Base-by-base conservation (phyloP, 1,284 basidiomycete genomes). In the Hymenochaete sp. region DNA sequence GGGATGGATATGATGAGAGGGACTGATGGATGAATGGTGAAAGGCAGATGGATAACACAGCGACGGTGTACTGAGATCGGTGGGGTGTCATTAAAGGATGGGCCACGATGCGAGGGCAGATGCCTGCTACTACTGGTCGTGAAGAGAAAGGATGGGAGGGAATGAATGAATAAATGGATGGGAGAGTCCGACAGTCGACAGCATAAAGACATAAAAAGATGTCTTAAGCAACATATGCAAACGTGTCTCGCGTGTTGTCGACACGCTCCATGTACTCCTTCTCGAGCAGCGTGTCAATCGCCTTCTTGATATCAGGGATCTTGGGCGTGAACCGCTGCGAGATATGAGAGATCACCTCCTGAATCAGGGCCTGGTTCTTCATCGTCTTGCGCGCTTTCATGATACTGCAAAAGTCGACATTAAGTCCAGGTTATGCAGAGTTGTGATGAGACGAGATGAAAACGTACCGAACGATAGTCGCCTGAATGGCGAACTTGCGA, bases 351-450 rank as follows among this genome's bases (percentile, higher is more conserved):
- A 93, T 93, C 52, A 97, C 92, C 61, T 98, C 96, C 58, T 90
- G 86, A 52, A 98, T 93, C 52, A 98, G 69, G 0, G 81, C 76
- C 62, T 93, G 88, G 67, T 98, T 95, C 72, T 95, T 95, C 82
- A 98, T 86, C 50, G 88, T 91, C 79, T 96, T 95, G 48, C 95
- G 79, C 18, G 92, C 91, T 67, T 98, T 98, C 95, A 98, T 97
- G 63, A 98, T 89, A 47, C 92, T 89, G 56, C 4, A 47, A 26
- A 41, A 45, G 14, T 31, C 13, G 32, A n/a, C 32, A 35, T 35
- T 35, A 16, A 35, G 32, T 31, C 28, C 32, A 35, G 14, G 5
- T 35, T n/a, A n/a, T 6, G 21, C 32, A 19, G 13, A 5, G n/a
- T n/a, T n/a, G n/a, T n/a, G 29, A 27, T 49, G n/a, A 33, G 32